Base-by-base conservation (phyloP, 306 rosid species). In the Cicer chorassanicum region DNA sequence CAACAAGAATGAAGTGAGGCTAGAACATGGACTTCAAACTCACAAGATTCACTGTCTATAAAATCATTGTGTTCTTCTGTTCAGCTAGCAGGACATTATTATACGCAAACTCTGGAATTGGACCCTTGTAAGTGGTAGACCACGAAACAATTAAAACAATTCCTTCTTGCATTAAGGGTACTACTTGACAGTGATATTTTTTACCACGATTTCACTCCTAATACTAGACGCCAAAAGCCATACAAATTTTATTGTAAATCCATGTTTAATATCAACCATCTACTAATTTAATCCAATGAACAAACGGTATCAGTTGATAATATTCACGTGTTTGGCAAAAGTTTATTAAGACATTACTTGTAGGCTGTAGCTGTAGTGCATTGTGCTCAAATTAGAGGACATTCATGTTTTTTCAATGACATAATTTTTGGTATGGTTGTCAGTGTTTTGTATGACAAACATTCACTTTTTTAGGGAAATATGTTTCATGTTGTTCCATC, bases 21-120 rank as follows among this genome's bases (percentile, higher is more conserved):
- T 38, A 53, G 71, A 69, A 69, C 44, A 6, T 14, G 21, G 39
- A 80, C 15, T 68, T 63, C 41, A 79, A 55, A 70, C 76, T 50
- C 39, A 6, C 45, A 68, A 64, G 38, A 48, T 70, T 61, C 78
- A 71, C 55, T 19, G 64, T 49, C 45, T 48, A 45, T 43, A 60
- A 73, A 39, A 51, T 65, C 72, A 64, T 19, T 18, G 51, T 61
- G 21, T 69, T 55, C 49, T 71, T 57, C 59, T 10, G 36, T 55
- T 69, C 59, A 49, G 75, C 62, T 50, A 50, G 60, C 76, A 68
- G 11, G 16, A 69, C 49, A 61, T 66, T 44, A 36, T 42, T 15
- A 73, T 15, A 29, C 53, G 57, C 51, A 73, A 73, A 51, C 51
- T 82, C 53, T 16, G 38, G 8, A 41, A 42, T 39, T 10, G 60